Base-by-base conservation (phyloP, 2,329 filamentous ascomycete species). In the Dactylellina leptospora region DNA sequence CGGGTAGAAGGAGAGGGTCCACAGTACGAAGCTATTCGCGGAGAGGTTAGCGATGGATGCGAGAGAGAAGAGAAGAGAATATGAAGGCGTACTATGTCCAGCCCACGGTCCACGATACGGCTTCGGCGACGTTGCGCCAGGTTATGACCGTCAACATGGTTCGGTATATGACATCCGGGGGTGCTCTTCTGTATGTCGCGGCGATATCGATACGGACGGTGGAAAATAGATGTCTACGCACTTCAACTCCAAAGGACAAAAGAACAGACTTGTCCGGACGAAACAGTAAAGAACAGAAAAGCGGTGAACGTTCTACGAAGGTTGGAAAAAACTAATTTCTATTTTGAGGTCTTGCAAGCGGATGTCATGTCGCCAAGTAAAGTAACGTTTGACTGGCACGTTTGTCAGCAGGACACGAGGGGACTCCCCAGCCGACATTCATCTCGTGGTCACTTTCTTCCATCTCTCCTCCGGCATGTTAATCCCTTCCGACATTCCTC, bases 1-100 rank as follows among this genome's bases (percentile, higher is more conserved):
- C 1, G 93, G 93, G 79, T 97, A 97, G 82, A 97, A 97, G 13
- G 92, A 96, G 13, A 88, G 81, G 10, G 90, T 93, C 93, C 93
- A 95, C 80, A 85, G 87, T 51, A 88, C 74, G 74, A 86, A 88
- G 80, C 81, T 83, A 25, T 36, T 25, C 33, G n/a, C 8, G 38
- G 25, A 16, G 42, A n/a, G 18, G 23, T 36, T 6, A 56, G 5
- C 44, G 16, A 44, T 25, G 6, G 33, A 20, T 38, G 5, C n/a
- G n/a, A n/a, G n/a, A n/a, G 33, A 18, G 40, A 20, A 23, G 0
- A 23, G 38, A 23, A 23, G 33, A 23, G 16, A 45, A 42, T 40
- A 59, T 33, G 13, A 16, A 44, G 28, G 77, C 81, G 76, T 80
- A 83, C 82, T 93, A 93, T 78, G 88, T 81, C 89, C 90, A 92